Base-by-base conservation (phyloP, 2,329 filamentous ascomycete genomes). In the Ascochyta viciae-villosae region DNA sequence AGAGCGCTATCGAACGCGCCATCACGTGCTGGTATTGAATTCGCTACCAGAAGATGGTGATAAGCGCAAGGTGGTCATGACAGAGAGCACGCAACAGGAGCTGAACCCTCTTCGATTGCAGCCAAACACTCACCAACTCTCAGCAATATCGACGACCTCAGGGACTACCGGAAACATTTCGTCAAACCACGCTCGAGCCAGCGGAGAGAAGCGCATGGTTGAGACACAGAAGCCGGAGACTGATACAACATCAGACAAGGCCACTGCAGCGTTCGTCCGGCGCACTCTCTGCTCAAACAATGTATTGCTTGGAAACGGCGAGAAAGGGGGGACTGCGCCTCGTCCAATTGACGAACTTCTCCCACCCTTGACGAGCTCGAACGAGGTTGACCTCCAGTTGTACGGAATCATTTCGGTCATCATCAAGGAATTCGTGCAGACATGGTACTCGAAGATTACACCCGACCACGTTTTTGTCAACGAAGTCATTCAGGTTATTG, bases 361-460 rank as follows among this genome's bases (percentile, higher is more conserved):
- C 41, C 95, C 94, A 56, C 92, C 93, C 35, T 82, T 99, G 70
- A 98, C 94, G 44, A 96, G 92, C 79, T 92, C 92, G 47, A 96
- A 96, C 75, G 92, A 96, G 66, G 87, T 98, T 57, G 95, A 99
- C 75, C 80, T 96, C 53, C 90, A 99, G 77, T 84, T 99, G 4
- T 99, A 98, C 74, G 94, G 91, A 26, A 85, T 98, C 57, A 87
- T 99, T 58, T 90, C 95, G 48, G 89, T 98, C 56, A 87, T 98
- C 59, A 82, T 97, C 67, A 88, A 90, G 69, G 92, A 97, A 62
- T 96, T 92, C 74, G 90, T 99, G 34, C 89, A 95, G 74, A 87
- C 87, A 29, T 99, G 95, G 95, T 99, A 99, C 80, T 83, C 82
- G 62, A 94, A 89, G 75, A 95, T 99, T 74, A 97, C 94, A 1